Evolutionary conservation across 495 filamentous ascomycete species (phyloP).

Genomic region (Penicillium coprophilum): DNA sequence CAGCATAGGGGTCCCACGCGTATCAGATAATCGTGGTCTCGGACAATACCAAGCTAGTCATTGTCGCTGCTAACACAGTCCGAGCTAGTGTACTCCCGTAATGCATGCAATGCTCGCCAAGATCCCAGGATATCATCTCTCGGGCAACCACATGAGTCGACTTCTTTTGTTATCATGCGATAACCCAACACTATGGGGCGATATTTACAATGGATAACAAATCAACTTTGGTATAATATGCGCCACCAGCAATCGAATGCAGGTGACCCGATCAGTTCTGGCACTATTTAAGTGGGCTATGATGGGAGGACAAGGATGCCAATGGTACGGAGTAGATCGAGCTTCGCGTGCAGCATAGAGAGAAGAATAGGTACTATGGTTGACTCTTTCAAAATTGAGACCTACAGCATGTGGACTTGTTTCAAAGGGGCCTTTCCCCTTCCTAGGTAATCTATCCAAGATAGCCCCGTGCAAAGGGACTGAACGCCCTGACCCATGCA

Average conservation of each 20-base stretch:
- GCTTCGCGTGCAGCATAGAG: slow-evolving; percentile 7
- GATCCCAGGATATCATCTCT: slow-evolving; percentile 93
- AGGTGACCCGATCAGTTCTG: slow-evolving; percentile 30
- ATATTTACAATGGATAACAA: slow-evolving; percentile 53
- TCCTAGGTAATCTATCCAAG: too few relatives aligned
- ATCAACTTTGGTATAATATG: slow-evolving; percentile 94
- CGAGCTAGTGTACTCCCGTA: too few relatives aligned
- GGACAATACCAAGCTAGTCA: too few relatives aligned
- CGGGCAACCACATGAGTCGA: slow-evolving; percentile 88
- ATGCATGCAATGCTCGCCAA: slow-evolving; percentile 82
- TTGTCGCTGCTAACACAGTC: too few relatives aligned
- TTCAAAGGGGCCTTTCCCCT: too few relatives aligned
- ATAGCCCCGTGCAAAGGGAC: slow-evolving; percentile 12
- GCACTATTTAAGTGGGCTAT: slow-evolving; percentile 18
- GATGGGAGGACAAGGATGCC: slow-evolving; percentile 1
- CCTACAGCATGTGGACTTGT: too few relatives aligned
- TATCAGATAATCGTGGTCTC: too few relatives aligned
- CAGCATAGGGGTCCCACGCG: too few relatives aligned
- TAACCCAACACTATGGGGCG: slow-evolving; percentile 55
- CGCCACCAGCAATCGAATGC: slow-evolving; percentile 89
- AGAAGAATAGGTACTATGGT: too few relatives aligned
- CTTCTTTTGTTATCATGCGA: background rate
- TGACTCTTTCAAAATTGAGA: too few relatives aligned
- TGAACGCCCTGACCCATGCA: slow-evolving; percentile 1
- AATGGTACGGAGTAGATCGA: slow-evolving; percentile 8